These are phyloP conservation scores for Golubevia sp. DNA, from an alignment of 1,284 basidiomycete genomes.

Conservation along the genomic window DNA sequence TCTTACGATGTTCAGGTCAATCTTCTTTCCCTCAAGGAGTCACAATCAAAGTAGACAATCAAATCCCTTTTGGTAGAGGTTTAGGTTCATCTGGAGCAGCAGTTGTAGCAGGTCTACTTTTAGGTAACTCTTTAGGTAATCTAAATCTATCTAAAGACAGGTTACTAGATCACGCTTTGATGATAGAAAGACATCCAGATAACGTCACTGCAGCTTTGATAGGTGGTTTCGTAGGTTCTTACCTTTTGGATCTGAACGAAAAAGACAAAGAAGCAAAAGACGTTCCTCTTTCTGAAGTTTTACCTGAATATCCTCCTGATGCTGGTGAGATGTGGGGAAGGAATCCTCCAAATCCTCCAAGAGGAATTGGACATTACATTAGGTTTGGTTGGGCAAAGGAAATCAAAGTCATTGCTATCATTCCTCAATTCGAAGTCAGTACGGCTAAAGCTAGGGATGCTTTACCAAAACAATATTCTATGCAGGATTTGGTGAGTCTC, in stretches of 20 bases:
- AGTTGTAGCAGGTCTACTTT: conserved; percentile 90
- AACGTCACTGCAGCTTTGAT: conserved; percentile 97
- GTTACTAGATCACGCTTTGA: conserved; percentile 92
- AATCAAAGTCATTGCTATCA: conserved; percentile 92
- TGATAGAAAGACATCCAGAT: conserved; percentile 99
- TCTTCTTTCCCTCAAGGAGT: conserved; percentile 71
- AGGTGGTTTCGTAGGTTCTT: conserved; percentile 97
- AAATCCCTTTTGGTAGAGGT: conserved; percentile 96
- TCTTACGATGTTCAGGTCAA: conserved; percentile 83
- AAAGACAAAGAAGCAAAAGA: conserved; percentile 72
- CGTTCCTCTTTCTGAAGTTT: conserved; percentile 91
- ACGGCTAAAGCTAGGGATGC: conserved; percentile 92
- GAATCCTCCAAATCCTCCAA: conserved; percentile 83
- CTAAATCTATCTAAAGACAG: conserved; percentile 74
- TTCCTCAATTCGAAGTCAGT: conserved; percentile 93
- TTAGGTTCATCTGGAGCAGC: conserved; percentile 97
- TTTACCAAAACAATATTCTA: conserved; percentile 79
- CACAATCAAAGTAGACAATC: conserved; percentile 78
- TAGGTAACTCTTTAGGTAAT: conserved; percentile 81
- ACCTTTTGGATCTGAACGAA: conserved; percentile 78
- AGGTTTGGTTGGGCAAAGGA: conserved; percentile 83
- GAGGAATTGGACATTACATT: conserved; percentile 92
- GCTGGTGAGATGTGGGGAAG: conserved; percentile 88
- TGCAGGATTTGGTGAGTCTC: conserved; percentile 84
- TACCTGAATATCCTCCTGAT: conserved; percentile 93